Evolutionary conservation across 177 flowering plant species (phyloP), one percentile per base, ranked within the genome.

Genomic region (Vitis hybrid): DNA sequence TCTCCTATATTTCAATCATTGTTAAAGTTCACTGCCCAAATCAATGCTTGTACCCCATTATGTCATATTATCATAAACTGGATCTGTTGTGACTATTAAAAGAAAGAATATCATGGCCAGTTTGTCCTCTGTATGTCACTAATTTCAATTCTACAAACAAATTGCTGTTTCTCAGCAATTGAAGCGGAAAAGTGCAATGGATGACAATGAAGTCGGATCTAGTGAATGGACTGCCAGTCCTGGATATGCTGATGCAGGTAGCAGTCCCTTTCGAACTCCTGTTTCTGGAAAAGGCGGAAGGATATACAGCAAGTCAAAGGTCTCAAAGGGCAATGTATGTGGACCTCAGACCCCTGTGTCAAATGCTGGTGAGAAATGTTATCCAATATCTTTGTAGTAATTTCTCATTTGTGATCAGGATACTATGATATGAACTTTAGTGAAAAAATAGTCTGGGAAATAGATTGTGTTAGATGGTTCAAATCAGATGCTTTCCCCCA

Each of bases 311-410:
- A 84, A 76, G 70, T 77, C 97, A 71, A 92, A 82, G 81, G 74
- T 72, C 61, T 67, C 90, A 19, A 94, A 84, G 77, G 75, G 80
- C 70, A 77, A 73, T 65, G 86, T 68, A 77, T 69, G 91, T 57
- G 85, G 71, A 46, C 91, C 95, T 71, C 91, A 86, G 70, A 92
- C 92, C 27, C 97, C 97, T 21, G 58, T 81, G 13, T 82, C 91
- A 63, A 83, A 87, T 84, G 81, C 82, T 74, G 94, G 99, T 93
- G 74, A 79, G 87, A 60, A 46, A 65, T 3, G 50, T 27, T 27
- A 16, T 40, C 2, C 16, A 13, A 48, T 2, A 4, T 57, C 52
- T 24, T 40, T 35, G 18, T 56, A 0, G n/a, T 13, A 5, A 0
- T 54, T 16, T 54, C 56, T 54, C 56, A 14, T 13, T 4, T 54